Conservation (phyloP, 2,329 filamentous ascomycete genomes). For the Allantophomopsis lycopodina region DNA sequence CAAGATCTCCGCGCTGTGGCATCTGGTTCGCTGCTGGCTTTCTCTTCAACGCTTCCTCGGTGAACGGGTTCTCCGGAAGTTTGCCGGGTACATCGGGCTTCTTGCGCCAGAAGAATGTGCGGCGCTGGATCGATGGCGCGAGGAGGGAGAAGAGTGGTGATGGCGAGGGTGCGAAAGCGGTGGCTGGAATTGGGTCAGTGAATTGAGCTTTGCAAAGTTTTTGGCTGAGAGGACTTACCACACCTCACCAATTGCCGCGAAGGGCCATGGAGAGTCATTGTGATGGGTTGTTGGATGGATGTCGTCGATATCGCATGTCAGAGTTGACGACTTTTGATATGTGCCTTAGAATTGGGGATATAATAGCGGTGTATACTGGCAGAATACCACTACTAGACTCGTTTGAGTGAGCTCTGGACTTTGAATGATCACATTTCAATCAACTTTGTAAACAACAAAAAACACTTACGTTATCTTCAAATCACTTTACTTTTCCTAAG, state of each 20-base stretch:
- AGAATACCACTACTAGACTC: no score
- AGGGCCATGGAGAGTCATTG: constrained; percentile 53
- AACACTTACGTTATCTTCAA: no score
- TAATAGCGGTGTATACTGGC: no score
- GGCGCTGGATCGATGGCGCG: constrained; percentile 11
- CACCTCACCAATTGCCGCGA: constrained; percentile 44
- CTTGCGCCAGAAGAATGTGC: constrained; percentile 10
- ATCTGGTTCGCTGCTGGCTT: constrained; percentile 19
- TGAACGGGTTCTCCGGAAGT: constrained; percentile 34
- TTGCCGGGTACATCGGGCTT: constrained; percentile 3
- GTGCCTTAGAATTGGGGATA: no score
- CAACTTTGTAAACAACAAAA: no score
- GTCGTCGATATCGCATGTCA: no score
- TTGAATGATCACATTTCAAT: no score
- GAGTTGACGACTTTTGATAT: no score
- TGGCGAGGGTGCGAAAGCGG: constrained; percentile 18
- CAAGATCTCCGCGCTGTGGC: constrained; percentile 25
- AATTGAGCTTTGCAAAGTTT: no score
- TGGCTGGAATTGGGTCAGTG: constrained; percentile 11
- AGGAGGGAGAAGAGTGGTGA: constrained; percentile 24
- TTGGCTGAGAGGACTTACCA: constrained; percentile 29
- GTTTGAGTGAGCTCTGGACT: no score
- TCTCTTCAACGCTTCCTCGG: constrained; percentile 39
- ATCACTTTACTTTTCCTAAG: no score
- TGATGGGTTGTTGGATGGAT: constrained; percentile 2